Percentiles rank a stretch among this genome's conserved stretches.
These are phyloP conservation scores for Trichoderma koningii DNA, from an alignment of 2,329 filamentous ascomycete species.

Conservation along the genomic window DNA sequence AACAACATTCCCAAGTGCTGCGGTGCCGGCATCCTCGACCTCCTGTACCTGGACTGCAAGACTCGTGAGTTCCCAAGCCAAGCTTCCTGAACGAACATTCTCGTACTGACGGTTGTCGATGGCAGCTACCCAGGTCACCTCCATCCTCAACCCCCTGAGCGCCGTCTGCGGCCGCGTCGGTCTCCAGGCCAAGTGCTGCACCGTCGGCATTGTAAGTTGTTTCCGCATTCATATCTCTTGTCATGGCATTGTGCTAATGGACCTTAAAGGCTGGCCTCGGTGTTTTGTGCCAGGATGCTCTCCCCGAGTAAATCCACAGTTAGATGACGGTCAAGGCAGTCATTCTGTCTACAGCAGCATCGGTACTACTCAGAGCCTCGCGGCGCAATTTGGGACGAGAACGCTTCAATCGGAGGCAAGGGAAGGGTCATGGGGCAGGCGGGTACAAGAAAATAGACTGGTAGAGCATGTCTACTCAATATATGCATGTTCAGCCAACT, in stretches of 20 bases:
- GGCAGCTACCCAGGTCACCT: neutral
- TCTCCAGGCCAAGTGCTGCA: constrained; percentile 20
- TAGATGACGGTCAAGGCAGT: neutral
- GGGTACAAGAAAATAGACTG: neutral
- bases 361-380: neutral
- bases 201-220: constrained; percentile 4
- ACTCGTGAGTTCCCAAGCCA: constrained; percentile 19
- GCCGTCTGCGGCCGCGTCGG: neutral
- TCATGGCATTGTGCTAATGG: neutral
- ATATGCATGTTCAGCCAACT: neutral
- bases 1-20: constrained; percentile 30
- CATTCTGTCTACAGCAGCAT: neutral
- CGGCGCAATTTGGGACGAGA: neutral
- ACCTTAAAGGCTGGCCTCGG: neutral
- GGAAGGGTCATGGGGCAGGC: neutral
- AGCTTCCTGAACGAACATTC: too few relatives aligned
- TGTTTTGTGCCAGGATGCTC: constrained; percentile 16
- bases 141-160: neutral
- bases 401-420: neutral
- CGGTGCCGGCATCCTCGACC: constrained; percentile 25
- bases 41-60: constrained; percentile 27
- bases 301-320: constrained; percentile 6
- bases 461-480: neutral
- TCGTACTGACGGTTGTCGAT: neutral
- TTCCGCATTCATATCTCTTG: neutral